phyloP scores from a whole-genome alignment of 1,139 yeast genomes.

The Candida sp. region DNA sequence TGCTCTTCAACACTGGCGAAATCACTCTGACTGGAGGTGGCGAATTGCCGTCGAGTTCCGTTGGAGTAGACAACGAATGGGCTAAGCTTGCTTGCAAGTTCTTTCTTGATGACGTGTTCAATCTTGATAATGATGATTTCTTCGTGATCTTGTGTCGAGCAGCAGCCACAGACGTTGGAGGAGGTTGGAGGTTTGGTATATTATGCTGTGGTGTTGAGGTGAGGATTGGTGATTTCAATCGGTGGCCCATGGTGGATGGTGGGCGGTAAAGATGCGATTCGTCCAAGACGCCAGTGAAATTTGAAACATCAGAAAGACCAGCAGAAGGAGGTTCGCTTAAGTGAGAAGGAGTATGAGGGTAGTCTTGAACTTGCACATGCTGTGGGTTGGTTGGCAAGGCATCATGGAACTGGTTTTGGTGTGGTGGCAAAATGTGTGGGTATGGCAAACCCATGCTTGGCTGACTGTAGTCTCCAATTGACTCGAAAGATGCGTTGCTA shows the following conservation, averaged over 20 bases:
- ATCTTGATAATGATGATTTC: slow-evolving; percentile 24
- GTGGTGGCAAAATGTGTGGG: slow-evolving; percentile 3
- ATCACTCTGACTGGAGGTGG: background rate
- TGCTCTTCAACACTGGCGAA: slow-evolving; percentile 12
- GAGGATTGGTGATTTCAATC: slow-evolving; percentile 2
- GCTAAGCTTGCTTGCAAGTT: slow-evolving; percentile 8
- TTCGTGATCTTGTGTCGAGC: slow-evolving; percentile 20
- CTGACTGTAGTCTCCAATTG: slow-evolving; percentile 26
- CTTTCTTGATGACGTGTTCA: slow-evolving; percentile 15
- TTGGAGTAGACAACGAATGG: slow-evolving; percentile 4
- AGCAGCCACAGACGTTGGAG: slow-evolving; percentile 13
- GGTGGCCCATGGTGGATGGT: slow-evolving; percentile 3
- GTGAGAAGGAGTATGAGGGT: background rate
- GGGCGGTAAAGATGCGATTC: background rate
- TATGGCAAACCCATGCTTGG: slow-evolving; percentile 5
- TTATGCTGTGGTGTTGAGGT: slow-evolving; percentile 4
- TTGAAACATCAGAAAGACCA: slow-evolving; percentile 22
- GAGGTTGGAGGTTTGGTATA: slow-evolving; percentile 9
- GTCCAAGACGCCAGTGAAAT: slow-evolving; percentile 9
- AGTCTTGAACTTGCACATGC: background rate
- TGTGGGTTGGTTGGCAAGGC: background rate
- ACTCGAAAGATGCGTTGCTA: slow-evolving; percentile 31
- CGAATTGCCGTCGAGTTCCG: background rate
- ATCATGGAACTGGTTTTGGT: slow-evolving; percentile 7
- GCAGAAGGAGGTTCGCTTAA: slow-evolving; percentile 22